Evolutionary conservation across 441 rosid species (phyloP).

Genomic region (Populus trichocarpa): DNA sequence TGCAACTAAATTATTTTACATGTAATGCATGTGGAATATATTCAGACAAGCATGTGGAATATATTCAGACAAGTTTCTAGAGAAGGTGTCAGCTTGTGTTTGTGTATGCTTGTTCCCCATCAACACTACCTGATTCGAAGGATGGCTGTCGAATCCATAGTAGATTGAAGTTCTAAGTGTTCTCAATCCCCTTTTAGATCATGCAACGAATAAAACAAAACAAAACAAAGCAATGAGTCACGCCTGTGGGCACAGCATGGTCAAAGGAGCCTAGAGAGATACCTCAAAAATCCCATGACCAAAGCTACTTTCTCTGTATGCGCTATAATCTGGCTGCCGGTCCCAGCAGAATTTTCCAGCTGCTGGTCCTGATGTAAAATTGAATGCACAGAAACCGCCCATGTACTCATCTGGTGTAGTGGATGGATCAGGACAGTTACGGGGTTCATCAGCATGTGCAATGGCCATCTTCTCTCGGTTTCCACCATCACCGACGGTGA

Average conservation of each 20-base stretch:
- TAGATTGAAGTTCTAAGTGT: background rate
- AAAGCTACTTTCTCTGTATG: constrained; percentile 85
- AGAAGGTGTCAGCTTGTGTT: background rate
- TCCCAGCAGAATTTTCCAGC: constrained; percentile 63
- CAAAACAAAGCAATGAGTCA: background rate
- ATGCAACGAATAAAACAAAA: too few species aligned
- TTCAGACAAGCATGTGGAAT: background rate
- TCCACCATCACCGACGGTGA: constrained; percentile 75
- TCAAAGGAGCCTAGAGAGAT: background rate
- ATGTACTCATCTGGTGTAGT: constrained; percentile 34
- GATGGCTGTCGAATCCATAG: background rate
- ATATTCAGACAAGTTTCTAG: background rate
- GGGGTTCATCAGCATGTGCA: constrained; percentile 73
- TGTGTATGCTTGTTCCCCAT: background rate
- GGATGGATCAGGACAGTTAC: constrained; percentile 64
- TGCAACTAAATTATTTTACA: background rate
- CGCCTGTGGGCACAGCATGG: background rate
- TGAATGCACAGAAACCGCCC: constrained; percentile 57
- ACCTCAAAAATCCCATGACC: constrained; percentile 89
- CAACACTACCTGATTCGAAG: too few species aligned
- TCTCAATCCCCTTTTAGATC: background rate
- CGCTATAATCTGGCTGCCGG: constrained; percentile 78
- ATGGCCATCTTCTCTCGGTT: constrained; percentile 60
- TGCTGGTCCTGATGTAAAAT: constrained; percentile 65
- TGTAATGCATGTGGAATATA: background rate